Percentiles rank a stretch among this genome's conserved stretches.
Conservation (phyloP, 75 land plant genomes). For the Azolla pinnata region DNA sequence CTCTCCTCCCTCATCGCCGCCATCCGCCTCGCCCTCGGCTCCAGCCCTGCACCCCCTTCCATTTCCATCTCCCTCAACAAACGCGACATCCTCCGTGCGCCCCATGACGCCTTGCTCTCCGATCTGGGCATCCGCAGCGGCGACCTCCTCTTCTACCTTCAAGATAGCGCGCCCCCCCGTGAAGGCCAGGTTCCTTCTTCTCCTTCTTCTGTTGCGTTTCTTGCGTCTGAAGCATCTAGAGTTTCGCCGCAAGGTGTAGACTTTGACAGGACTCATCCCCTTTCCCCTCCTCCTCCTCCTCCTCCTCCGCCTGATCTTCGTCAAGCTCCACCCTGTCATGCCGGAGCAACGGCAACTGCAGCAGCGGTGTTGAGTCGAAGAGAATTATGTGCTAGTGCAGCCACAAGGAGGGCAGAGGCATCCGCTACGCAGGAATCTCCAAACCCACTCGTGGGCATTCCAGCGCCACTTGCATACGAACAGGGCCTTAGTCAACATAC, state of each 20-base stretch:
- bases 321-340: not conserved
- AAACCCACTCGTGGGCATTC: not conserved
- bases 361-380: slow-evolving; percentile 13
- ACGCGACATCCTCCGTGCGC: slow-evolving; percentile 37
- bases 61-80: slow-evolving; percentile 66
- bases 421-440: not conserved
- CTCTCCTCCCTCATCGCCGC: slow-evolving; percentile 38
- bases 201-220: not conserved
- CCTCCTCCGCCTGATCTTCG: not conserved
- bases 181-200: slow-evolving; percentile 3
- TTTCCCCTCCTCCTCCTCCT: not conserved
- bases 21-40: slow-evolving; percentile 19
- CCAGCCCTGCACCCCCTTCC: slow-evolving; percentile 1
- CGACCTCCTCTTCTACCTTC: slow-evolving; percentile 58
- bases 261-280: not conserved
- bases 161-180: slow-evolving; percentile 6
- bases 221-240: slow-evolving; percentile 5
- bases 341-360: not conserved
- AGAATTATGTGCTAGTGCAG: slow-evolving; percentile 34
- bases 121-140: slow-evolving; percentile 54
- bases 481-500: not conserved
- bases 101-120: slow-evolving; percentile 17
- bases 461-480: not conserved
- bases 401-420: slow-evolving; percentile 13
- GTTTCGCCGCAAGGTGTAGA: not conserved